Conservation (phyloP, 306 rosid genomes). For the Quercus glauca region DNA sequence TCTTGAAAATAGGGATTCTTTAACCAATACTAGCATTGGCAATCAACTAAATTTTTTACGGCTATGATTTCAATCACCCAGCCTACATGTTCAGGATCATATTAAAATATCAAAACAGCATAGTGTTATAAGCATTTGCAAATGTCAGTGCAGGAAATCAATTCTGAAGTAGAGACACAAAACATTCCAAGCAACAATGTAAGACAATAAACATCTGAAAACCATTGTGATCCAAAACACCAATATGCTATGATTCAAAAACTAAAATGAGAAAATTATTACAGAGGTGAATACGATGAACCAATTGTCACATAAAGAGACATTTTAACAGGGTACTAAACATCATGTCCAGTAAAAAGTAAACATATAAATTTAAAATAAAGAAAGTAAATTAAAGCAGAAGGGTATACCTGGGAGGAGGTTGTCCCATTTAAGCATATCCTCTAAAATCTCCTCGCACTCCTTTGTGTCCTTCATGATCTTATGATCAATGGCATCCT, state of each 20-base stretch:
- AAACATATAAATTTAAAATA: not conserved
- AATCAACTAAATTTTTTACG: not conserved
- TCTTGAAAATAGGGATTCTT: not conserved
- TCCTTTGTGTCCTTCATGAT: constrained; percentile 39
- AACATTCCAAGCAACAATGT: not conserved
- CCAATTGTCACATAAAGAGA: not conserved
- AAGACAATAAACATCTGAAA: not conserved
- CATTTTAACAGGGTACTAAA: not conserved
- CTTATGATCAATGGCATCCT: constrained; percentile 49
- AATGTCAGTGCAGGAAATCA: not conserved
- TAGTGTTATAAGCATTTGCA: not conserved
- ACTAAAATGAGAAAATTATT: not conserved
- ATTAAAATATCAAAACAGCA: not conserved
- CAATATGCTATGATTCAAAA: not conserved
- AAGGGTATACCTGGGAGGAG: constrained; percentile 50
- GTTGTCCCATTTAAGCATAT: constrained; percentile 60
- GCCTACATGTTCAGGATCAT: not conserved
- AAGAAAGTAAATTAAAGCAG: not conserved
- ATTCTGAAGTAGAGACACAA: not conserved
- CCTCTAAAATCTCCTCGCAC: constrained; percentile 53
- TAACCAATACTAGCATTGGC: not conserved
- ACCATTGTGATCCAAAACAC: not conserved
- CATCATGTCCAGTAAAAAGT: not conserved
- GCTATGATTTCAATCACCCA: not conserved
- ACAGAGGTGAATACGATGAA: not conserved